Conservation (phyloP, 495 filamentous ascomycete genomes). For the Letharia lupina region DNA sequence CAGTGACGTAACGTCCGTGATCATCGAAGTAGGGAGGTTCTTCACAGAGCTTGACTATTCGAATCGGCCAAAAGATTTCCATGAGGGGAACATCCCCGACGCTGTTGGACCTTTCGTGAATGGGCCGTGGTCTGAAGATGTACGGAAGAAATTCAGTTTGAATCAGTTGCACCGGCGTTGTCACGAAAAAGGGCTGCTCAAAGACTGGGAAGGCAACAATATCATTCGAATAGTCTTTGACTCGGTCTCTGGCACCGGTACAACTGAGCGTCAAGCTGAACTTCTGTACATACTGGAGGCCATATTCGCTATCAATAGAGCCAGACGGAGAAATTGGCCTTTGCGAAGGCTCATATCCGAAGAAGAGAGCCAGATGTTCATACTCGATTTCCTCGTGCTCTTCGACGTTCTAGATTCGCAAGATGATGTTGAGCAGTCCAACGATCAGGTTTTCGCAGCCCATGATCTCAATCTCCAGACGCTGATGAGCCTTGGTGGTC, state of each 20-base stretch:
- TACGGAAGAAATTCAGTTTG: neutral
- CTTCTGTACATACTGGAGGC: neutral
- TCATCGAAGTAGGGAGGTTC: conserved; percentile 1
- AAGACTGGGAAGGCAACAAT: conserved; percentile 8
- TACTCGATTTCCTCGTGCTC: neutral
- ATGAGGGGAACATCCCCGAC: neutral
- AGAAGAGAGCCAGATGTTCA: conserved; percentile 1
- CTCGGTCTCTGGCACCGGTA: neutral
- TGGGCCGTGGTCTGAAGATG: neutral
- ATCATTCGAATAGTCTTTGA: neutral
- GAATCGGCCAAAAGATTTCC: neutral
- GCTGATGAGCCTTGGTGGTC: neutral
- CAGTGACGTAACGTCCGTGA: neutral
- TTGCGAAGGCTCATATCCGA: conserved; percentile 1
- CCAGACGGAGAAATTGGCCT: conserved; percentile 2
- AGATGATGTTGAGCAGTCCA: neutral
- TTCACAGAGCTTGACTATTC: conserved; percentile 9
- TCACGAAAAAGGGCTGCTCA: neutral
- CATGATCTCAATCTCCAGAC: neutral
- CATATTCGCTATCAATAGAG: neutral
- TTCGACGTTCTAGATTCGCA: neutral
- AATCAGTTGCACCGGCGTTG: neutral
- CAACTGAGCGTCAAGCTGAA: neutral
- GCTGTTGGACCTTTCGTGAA: conserved; percentile 3
- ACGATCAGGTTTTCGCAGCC: neutral